A percentile compares a stretch with the other conserved stretches of the same genome.
Evolutionary conservation across 768 basidiomycete genomes (phyloP).

Genomic region (Phallus indusiatus): DNA sequence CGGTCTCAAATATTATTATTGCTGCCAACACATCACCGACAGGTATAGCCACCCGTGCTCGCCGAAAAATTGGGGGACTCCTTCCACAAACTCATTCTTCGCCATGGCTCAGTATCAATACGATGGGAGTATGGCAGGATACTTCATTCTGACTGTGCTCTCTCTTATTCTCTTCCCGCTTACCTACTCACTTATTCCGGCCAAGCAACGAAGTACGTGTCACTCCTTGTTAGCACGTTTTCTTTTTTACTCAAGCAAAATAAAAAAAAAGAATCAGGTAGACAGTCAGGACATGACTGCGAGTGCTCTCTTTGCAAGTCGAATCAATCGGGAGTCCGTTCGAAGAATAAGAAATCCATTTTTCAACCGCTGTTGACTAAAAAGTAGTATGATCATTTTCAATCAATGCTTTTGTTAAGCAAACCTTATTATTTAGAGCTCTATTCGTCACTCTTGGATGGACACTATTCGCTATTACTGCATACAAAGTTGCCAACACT

Average conservation of each 20-base stretch:
- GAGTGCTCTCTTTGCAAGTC: constrained; percentile 53
- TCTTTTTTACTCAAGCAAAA: not conserved
- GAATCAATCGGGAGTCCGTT: constrained; percentile 38
- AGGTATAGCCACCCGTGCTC: not conserved
- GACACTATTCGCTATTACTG: constrained; percentile 57
- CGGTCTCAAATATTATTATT: not conserved
- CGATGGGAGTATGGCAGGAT: constrained; percentile 81
- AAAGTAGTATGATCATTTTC: constrained; percentile 32
- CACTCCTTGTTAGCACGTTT: not conserved
- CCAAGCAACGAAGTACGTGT: not conserved
- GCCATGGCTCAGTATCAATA: constrained; percentile 75
- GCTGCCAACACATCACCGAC: constrained; percentile 4
- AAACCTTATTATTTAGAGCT: constrained; percentile 32
- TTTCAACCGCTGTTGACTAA: constrained; percentile 39
- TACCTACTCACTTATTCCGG: constrained; percentile 26
- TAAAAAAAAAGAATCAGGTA: constrained; percentile 23
- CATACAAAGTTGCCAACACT: constrained; percentile 51
- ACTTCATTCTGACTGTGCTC: constrained; percentile 87
- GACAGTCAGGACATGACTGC: constrained; percentile 37
- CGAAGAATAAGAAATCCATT: constrained; percentile 35
- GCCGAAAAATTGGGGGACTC: not conserved
- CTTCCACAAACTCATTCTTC: not conserved
- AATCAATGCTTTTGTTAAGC: not conserved
- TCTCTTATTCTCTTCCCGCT: constrained; percentile 74
- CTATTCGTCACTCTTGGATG: constrained; percentile 62